Evolutionary conservation across 106 monocot genomes (phyloP), one percentile per base, ranked within the genome.

Genomic region (Agapanthus africanus): DNA sequence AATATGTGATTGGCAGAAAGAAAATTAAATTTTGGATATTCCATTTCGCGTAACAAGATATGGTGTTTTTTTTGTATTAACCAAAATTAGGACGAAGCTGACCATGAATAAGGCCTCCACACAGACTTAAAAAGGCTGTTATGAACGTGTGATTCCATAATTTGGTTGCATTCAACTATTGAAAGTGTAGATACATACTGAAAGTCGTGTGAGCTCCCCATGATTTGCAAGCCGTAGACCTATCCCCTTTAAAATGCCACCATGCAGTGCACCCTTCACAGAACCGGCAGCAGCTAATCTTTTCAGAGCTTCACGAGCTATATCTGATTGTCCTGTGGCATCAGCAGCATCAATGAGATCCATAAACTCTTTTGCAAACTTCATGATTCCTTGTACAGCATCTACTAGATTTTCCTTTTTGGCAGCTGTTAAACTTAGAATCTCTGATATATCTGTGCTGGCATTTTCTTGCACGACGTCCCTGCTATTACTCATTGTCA

Each of bases 301-400:
- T 69, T 87, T 97, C 22, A 97, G 86, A 76, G 84, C 89, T 73
- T 97, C 97, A 73, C 89, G 88, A 23, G 97, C 97, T 77, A 97
- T 88, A 71, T 92, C 87, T 40, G 88, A 61, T 68, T 92, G 97
- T 57, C 89, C 97, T 34, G 97, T 97, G 42, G 97, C 97, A 92
- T 97, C 97, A 66, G 97, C 97, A 62, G 92, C 91, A 76, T 97
- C 97, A 79, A 92, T 88, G 54, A 97, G 87, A 57, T 89, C 83
- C 71, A 97, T 70, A 82, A 90, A 97, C 76, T 97, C 97, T 71
- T 87, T 87, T 18, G 87, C 89, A 82, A 97, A 97, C 65, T 92
- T 97, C 37, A 84, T 84, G 61, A 97, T 92, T 60, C 97, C 97
- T 80, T 97, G 82, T 36, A 97, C 87, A 54, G 92, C 87, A 75